A percentile compares a stretch with the other conserved stretches of the same genome.
Conservation (phyloP, 1,284 basidiomycete genomes). For the Sphagnurus paluster region DNA sequence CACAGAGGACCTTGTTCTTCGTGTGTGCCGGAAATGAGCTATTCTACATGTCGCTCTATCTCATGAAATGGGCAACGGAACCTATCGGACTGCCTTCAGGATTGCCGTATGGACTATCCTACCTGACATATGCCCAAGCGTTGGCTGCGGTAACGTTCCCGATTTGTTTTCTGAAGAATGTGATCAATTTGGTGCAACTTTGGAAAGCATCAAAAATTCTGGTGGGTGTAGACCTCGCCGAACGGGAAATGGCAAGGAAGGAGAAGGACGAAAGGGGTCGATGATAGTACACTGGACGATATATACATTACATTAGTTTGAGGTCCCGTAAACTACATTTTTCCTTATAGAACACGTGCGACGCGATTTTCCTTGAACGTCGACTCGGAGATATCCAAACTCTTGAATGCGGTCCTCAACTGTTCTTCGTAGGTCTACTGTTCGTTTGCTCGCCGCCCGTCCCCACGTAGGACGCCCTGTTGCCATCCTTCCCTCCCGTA, state of each 20-base stretch:
- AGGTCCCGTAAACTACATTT: constrained; percentile 2
- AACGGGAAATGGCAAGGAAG: constrained; percentile 70
- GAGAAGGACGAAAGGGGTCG: constrained; percentile 32
- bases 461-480: constrained; percentile 2
- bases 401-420: constrained; percentile 55
- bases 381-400: constrained; percentile 1
- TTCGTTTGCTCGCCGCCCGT: constrained; percentile 3
- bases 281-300: neutral
- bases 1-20: constrained; percentile 82
- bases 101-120: neutral
- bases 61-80: constrained; percentile 83
- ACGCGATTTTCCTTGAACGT: constrained; percentile 4
- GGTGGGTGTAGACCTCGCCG: constrained; percentile 86
- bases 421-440: constrained; percentile 47
- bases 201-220: constrained; percentile 99
- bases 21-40: constrained; percentile 98
- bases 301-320: constrained; percentile 6
- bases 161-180: constrained; percentile 83
- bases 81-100: constrained; percentile 49
- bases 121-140: constrained; percentile 81
- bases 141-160: constrained; percentile 70
- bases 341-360: constrained; percentile 17
- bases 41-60: constrained; percentile 95
- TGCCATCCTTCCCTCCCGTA: constrained; percentile 1
- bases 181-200: constrained; percentile 95